Conservation (phyloP, 768 basidiomycete genomes). For the Brasilioporus rufonigricans region DNA sequence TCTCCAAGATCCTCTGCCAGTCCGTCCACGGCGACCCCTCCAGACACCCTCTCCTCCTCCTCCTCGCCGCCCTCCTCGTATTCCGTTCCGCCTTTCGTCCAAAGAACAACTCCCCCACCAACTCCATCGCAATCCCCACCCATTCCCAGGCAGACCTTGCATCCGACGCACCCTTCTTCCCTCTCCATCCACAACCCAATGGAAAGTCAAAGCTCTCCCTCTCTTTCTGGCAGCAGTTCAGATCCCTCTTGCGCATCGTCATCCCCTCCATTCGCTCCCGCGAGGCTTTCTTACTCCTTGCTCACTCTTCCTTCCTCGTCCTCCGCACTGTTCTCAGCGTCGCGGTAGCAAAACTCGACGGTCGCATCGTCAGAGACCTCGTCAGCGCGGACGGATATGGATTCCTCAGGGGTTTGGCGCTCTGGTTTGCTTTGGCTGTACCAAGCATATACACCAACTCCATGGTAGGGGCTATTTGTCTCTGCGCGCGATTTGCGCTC, state of each 20-base stretch:
- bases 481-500: neutral
- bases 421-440: slow-evolving; percentile 90
- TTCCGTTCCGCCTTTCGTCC: slow-evolving; percentile 43
- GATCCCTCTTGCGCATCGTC: slow-evolving; percentile 68
- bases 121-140: slow-evolving; percentile 64
- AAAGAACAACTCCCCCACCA: slow-evolving; percentile 44
- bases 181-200: slow-evolving; percentile 40
- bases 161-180: slow-evolving; percentile 59
- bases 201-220: slow-evolving; percentile 55
- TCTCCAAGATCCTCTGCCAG: slow-evolving; percentile 6
- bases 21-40: neutral
- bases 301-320: slow-evolving; percentile 85
- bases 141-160: slow-evolving; percentile 55
- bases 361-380: slow-evolving; percentile 83
- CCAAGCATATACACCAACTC: slow-evolving; percentile 96
- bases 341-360: slow-evolving; percentile 84
- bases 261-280: slow-evolving; percentile 62
- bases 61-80: slow-evolving; percentile 47
- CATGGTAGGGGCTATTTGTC: slow-evolving; percentile 53
- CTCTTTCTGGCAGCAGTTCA: slow-evolving; percentile 68
- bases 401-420: slow-evolving; percentile 73
- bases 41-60: slow-evolving; percentile 36
- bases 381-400: slow-evolving; percentile 85
- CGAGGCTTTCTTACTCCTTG: slow-evolving; percentile 68
- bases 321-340: slow-evolving; percentile 85